Conservation (phyloP, 106 monocot species). For the Allium sativum region DNA sequence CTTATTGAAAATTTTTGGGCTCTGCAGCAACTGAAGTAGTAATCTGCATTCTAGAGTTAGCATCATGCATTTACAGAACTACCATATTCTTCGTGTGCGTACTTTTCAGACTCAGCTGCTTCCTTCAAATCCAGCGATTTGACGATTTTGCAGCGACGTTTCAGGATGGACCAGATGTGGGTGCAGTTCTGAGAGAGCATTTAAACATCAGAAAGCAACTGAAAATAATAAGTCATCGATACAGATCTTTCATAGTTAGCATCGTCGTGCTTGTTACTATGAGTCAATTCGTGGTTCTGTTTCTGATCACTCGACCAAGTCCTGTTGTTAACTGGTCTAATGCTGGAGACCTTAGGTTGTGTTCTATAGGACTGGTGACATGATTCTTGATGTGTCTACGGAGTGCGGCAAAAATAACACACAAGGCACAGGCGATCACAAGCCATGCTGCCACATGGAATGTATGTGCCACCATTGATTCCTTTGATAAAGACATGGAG, state of each 20-base stretch:
- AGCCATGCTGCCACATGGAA: conserved; percentile 72
- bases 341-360: conserved; percentile 55
- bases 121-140: conserved; percentile 55
- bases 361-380: conserved; percentile 37
- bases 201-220: conserved; percentile 50
- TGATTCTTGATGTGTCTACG: conserved; percentile 51
- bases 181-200: conserved; percentile 44
- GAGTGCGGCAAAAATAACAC: conserved; percentile 59
- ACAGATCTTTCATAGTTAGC: conserved; percentile 30
- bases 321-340: conserved; percentile 37
- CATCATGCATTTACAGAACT: conserved; percentile 70
- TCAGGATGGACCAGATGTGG: conserved; percentile 32
- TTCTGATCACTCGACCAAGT: conserved; percentile 25
- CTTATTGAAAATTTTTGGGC: too few species aligned
- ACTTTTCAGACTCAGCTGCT: conserved; percentile 62
- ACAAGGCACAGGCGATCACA: conserved; percentile 55
- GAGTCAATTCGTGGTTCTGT: conserved; percentile 32
- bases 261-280: conserved; percentile 28
- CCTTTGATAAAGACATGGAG: conserved; percentile 19
- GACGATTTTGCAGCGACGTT: conserved; percentile 52
- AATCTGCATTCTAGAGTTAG: conserved; percentile 48
- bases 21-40: conserved; percentile 31
- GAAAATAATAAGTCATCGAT: conserved; percentile 48
- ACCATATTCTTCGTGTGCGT: conserved; percentile 61
- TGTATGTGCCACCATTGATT: conserved; percentile 42